phyloP scores from a whole-genome alignment of 208 protist genomes.

The Leishmania amazonensis region DNA sequence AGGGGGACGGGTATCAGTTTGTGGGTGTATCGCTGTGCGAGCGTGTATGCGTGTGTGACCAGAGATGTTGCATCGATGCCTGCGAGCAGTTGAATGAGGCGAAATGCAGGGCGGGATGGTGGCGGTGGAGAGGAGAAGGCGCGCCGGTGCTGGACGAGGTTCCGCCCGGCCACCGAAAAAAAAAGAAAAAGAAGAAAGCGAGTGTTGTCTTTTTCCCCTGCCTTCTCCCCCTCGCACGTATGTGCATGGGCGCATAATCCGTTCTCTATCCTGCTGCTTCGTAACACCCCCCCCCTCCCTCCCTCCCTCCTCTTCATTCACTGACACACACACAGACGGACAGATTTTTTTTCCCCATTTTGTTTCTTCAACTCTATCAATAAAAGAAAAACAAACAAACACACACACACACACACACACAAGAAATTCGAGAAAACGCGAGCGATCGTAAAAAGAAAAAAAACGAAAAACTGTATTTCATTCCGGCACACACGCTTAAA shows the following conservation, averaged over 20 bases:
- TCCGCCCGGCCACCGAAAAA: background rate
- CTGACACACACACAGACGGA: too few relatives aligned
- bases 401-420: too few relatives aligned
- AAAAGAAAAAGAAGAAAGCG: background rate
- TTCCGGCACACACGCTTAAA: too few relatives aligned
- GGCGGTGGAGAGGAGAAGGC: background rate
- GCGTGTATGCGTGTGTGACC: background rate
- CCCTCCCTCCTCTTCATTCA: too few relatives aligned
- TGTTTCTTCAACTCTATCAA: too few relatives aligned
- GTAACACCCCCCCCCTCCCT: too few relatives aligned
- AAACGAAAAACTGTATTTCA: too few relatives aligned
- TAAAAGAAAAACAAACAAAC: too few relatives aligned
- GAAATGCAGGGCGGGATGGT: background rate
- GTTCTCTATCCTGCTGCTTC: too few relatives aligned
- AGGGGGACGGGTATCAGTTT: background rate
- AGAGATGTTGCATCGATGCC: background rate
- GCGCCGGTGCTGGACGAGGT: background rate
- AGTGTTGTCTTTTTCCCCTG: background rate
- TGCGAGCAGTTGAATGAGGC: background rate
- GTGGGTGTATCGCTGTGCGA: background rate
- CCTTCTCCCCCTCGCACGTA: background rate
- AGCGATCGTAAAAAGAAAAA: too few relatives aligned
- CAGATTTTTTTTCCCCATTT: too few relatives aligned
- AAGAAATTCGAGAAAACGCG: too few relatives aligned
- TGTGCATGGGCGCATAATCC: background rate